Conservation (phyloP, 2,329 filamentous ascomycete genomes). For the Sphaerulina musiva region DNA sequence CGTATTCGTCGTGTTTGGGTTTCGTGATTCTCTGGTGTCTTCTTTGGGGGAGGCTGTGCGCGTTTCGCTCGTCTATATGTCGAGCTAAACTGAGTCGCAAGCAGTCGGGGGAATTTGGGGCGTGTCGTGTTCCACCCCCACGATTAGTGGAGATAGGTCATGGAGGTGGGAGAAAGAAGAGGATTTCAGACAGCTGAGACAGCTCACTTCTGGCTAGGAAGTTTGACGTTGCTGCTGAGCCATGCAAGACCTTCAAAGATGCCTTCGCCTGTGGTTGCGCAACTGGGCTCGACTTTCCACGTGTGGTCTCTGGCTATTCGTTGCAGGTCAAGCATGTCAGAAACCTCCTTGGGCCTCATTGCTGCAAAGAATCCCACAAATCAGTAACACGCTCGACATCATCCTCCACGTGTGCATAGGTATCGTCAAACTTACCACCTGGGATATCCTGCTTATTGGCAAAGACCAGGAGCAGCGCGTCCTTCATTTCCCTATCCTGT, state of each 20-base stretch:
- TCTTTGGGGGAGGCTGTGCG: background rate
- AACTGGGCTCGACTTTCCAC: constrained; percentile 51
- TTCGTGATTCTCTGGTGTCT: background rate
- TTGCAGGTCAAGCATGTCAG: constrained; percentile 43
- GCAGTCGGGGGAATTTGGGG: background rate
- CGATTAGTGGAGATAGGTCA: background rate
- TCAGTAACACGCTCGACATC: background rate
- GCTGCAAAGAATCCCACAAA: constrained; percentile 27
- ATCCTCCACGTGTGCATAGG: background rate
- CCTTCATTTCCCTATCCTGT: constrained; percentile 97
- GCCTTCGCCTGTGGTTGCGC: constrained; percentile 48
- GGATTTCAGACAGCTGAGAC: background rate
- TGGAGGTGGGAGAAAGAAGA: background rate
- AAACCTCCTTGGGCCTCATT: constrained; percentile 47
- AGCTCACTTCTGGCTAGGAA: constrained; percentile 25
- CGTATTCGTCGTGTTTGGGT: background rate
- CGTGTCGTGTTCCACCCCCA: background rate
- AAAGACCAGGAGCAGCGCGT: constrained; percentile 93
- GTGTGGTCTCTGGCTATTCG: constrained; percentile 48
- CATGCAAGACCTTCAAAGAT: constrained; percentile 50
- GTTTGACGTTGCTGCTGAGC: constrained; percentile 48
- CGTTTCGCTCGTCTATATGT: background rate
- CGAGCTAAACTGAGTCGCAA: background rate
- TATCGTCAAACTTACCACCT: constrained; percentile 54
- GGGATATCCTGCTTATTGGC: constrained; percentile 99